Base-by-base conservation (phyloP, 2,329 filamentous ascomycete genomes). In the Aspergillus quadrilineatus region DNA sequence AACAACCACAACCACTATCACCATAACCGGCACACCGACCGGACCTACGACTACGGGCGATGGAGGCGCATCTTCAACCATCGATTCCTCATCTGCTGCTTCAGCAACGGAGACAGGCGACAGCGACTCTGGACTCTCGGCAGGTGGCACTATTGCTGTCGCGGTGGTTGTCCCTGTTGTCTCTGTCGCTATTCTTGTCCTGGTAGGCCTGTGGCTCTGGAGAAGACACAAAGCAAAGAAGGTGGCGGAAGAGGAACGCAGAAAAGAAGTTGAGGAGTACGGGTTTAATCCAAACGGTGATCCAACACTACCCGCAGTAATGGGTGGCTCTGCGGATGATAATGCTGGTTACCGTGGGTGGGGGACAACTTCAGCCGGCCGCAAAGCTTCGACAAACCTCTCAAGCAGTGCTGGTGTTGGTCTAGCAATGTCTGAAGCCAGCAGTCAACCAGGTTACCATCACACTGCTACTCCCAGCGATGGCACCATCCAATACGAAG, bases 251-350 rank as follows among this genome's bases (percentile, higher is more conserved):
- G 94, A 97, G 71, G 86, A 92, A 67, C 85, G 94, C 50, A 85
- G 92, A 61, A 97, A 97, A 77, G 94, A 99, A 75, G 92, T 97
- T 9, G 93, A 97, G 73, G 94, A 97, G 70, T 97, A 97, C 72
- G 88, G 89, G 32, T 97, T 92, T 80, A 97, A 97, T 73, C 94
- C 94, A n/a, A 97, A 97, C 75, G 88, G 92, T 58, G 92, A 97
- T 70, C 91, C 92, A 0, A 91, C 89, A 0, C 80, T 96, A 10
- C 85, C 85, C 6, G 80, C 81, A 8, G 79, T 84, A 28, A 75
- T 80, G 51, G 79, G 67, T 7, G 73, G 69, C 32, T 74, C 77
- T 86, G 90, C 96, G 69, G 89, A 91, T 61, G 82, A 83, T 56
- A 83, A 85, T n/a, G 66, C 69, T 2, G 93, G 93, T 47, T 99